phyloP scores from a whole-genome alignment of 2,329 filamentous ascomycete species.

The Stachybotrys chartarum region DNA sequence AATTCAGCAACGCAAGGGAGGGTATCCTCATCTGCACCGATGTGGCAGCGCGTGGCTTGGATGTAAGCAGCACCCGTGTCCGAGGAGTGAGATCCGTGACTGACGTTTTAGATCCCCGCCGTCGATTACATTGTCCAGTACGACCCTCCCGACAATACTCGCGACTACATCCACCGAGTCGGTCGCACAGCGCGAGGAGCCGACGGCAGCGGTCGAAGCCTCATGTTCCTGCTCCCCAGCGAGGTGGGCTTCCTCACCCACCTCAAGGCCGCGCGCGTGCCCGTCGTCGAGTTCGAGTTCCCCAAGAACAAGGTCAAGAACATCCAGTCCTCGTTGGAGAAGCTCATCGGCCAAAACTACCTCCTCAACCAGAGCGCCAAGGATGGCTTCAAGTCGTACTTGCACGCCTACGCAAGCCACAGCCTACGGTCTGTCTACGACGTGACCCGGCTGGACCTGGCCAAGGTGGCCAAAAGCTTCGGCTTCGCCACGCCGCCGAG shows the following conservation, averaged over 20 bases:
- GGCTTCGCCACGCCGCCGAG: constrained; percentile 72
- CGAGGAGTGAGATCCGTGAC: background rate
- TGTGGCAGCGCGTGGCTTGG: constrained; percentile 87
- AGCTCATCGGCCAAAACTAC: constrained; percentile 91
- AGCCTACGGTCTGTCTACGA: constrained; percentile 57
- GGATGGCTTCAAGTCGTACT: constrained; percentile 78
- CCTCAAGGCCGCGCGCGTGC: constrained; percentile 84
- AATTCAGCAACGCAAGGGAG: constrained; percentile 71
- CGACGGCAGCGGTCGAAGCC: constrained; percentile 74
- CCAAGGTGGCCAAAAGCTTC: constrained; percentile 78
- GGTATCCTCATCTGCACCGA: constrained; percentile 94
- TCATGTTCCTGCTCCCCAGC: constrained; percentile 88
- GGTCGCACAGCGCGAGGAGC: constrained; percentile 86
- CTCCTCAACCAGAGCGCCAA: constrained; percentile 85
- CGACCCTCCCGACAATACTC: constrained; percentile 84
- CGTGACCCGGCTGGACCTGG: constrained; percentile 74
- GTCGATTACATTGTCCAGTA: constrained; percentile 98
- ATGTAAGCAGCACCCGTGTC: constrained; percentile 44
- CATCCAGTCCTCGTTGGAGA: constrained; percentile 85
- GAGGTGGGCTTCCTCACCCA: constrained; percentile 91
- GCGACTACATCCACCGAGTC: constrained; percentile 92
- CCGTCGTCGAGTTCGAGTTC: constrained; percentile 94
- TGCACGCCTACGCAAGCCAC: constrained; percentile 88
- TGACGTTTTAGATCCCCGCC: constrained; percentile 61
- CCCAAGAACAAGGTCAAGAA: constrained; percentile 87